A percentile compares a stretch with the other conserved stretches of the same genome.
These are phyloP conservation scores for Dorcoceras hygrometricum DNA, from an alignment of 257 asterid genomes.

Conservation along the genomic window DNA sequence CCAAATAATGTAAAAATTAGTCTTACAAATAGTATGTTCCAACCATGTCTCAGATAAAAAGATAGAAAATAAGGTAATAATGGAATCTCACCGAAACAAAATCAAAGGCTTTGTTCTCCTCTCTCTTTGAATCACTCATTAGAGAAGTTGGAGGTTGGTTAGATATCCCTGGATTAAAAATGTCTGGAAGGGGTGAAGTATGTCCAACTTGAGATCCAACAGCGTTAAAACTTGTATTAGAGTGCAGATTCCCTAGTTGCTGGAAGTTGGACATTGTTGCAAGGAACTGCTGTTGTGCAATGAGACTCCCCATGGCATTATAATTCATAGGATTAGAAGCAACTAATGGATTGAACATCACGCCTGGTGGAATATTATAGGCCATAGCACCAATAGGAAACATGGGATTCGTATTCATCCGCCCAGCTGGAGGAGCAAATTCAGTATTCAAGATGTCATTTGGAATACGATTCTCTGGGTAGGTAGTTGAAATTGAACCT, in stretches of 20 bases:
- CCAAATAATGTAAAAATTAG: slow-evolving; percentile 14
- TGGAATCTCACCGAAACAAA: slow-evolving; percentile 78
- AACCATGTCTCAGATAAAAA: slow-evolving; percentile 5
- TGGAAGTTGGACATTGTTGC: slow-evolving; percentile 87
- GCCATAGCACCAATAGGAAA: slow-evolving; percentile 63
- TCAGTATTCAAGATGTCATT: slow-evolving; percentile 44
- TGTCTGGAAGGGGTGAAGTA: slow-evolving; percentile 72
- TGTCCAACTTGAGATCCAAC: slow-evolving; percentile 47
- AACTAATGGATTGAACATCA: slow-evolving; percentile 64
- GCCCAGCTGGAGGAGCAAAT: slow-evolving; percentile 59
- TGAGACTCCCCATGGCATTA: slow-evolving; percentile 56
- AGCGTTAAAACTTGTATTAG: slow-evolving; percentile 35
- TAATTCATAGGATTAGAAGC: slow-evolving; percentile 62
- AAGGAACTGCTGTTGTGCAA: slow-evolving; percentile 84
- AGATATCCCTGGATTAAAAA: slow-evolving; percentile 67
- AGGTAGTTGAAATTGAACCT: slow-evolving; percentile 32
- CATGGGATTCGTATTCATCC: slow-evolving; percentile 45
- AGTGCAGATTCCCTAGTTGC: slow-evolving; percentile 67
- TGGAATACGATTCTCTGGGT: slow-evolving; percentile 36
- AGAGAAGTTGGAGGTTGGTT: slow-evolving; percentile 73
- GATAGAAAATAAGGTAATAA: slow-evolving; percentile 15
- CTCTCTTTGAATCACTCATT: slow-evolving; percentile 73
- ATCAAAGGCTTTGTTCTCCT: slow-evolving; percentile 86
- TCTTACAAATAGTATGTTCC: not conserved
- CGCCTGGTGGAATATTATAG: slow-evolving; percentile 60